Evolutionary conservation across 31 red algal species (phyloP), one percentile per base, ranked within the genome.

Genomic region (Odonthalia washingtoniensis): DNA sequence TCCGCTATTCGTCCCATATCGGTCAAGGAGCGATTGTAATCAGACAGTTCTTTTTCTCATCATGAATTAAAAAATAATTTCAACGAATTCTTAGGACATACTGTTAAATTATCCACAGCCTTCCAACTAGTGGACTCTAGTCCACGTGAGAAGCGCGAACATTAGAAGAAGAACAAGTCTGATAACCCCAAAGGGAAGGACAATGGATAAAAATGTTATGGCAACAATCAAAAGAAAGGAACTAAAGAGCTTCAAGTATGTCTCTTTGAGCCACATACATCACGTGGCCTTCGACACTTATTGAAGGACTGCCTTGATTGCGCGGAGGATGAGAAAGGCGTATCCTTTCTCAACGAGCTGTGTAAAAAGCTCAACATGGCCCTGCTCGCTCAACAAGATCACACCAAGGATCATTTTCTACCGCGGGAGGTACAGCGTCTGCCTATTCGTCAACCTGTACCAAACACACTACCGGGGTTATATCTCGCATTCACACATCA

Each of bases 1-100:
- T 75, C 67, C 9, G 70, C 41, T 18, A 61, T 75, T 35, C 40
- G 70, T 12, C 82, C 67, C 30, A 46, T 61, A n/a, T 18, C 82
- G n/a, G 28, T 86, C 9, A 6, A 70, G 27, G 33, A 70, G 28
- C 66, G 27, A 12, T 26, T 70, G 14, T 6, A 70, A 70, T 33
- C 66, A 30, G 33, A 70, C 9, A 6, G 9, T 12, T 28, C n/a
- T 18, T 70, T 70, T 33, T 28, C 28, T 30, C n/a, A 70, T 30
- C 28, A 28, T 70, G n/a, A 28, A 33, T 30, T 70, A 36, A 70
- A 70, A 36, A 70, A 70, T 6, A 26, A 70, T 30, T 70, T 70
- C 27, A 12, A 70, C 14, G 27, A 36, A 12, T 70, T 70, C 66
- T 18, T 70, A 6, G 6, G 28, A 30, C 33, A 70, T 26, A 9